Evolutionary conservation across 192 early-diverging fungal species (phyloP), one percentile per base, ranked within the genome.

Genomic region (Phycomyces nitens): DNA sequence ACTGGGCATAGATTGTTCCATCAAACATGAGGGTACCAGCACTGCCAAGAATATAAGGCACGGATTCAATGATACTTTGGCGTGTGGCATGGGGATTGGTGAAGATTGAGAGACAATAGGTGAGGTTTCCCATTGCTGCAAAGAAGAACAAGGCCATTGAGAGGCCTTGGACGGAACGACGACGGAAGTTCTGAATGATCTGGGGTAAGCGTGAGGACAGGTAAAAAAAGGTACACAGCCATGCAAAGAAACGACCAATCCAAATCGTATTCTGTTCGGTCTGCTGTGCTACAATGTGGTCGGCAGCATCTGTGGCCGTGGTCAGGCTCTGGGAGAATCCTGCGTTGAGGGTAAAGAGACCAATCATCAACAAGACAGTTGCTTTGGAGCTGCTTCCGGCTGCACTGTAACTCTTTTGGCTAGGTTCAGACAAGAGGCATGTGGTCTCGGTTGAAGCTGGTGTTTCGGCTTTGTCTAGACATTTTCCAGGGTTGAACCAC

Each of bases 61-160:
- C 58, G 7, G 74, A 66, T 24, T 70, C 69, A 0, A 55, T 23
- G 29, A 84, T 52, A 51, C 62, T 58, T n/a, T 42, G 50, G 14
- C 47, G 74, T 27, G 40, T 73, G 50, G n/a, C 47, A 69, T 56
- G 70, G 11, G 77, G 74, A n/a, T 75, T 82, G 26, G 57, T 64
- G 20, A 85, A 69, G 51, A 89, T 87, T 20, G 69, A 76, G 9
- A 77, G 56, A 5, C 82, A 76, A 41, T 87, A 93, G n/a, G 71
- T 80, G 18, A 91, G 63, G 40, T 91, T 89, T 8, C 84, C 89
- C 62, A 86, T 80, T 10, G 85, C 85, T 1, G 88, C 84, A 58
- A 87, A 90, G 23, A 82, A 68, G 69, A 92, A 91, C 85, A 93
- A 84, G 22, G 78, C 72, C 39, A 91, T 83, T 0, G 89, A 86